Evolutionary conservation across 768 basidiomycete genomes (phyloP), one percentile per base, ranked within the genome.

Genomic region (Boletus pseudo-olivaceus): DNA sequence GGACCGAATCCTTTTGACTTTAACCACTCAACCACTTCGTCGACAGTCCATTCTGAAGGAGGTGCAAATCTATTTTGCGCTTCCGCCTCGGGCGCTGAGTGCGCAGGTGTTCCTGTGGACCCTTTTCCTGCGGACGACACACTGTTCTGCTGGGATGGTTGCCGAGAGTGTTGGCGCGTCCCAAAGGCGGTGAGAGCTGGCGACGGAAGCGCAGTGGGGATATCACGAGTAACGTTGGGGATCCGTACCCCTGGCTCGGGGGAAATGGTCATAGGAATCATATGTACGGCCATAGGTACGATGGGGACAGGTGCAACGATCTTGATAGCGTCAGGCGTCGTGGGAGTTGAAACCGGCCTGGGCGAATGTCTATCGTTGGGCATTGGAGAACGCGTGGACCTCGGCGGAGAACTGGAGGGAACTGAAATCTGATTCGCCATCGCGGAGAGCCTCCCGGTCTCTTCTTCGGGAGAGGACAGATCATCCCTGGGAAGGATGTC

Each of bases 11-110:
- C 90, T 73, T 88, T 92, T 33, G 72, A 73, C 65, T 81, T 84
- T 27, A 93, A 73, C 97, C 97, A 99, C 0, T 87, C 87, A 1
- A 93, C 77, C 7, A 99, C 97, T 38, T 98, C 87, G 0, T 90
- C 88, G 0, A 98, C 83, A 1, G 73, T 77, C 97, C 97, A 99
- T 51, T 90, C 87, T 0, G 79, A 78, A 1, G 90, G 81, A 60
- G 80, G 76, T 1, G 65, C 65, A 30, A 71, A 72, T 49, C 74
- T 77, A 47, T 60, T 70, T n/a, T 46, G 53, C 3, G 34, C 38
- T 5, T 62, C 67, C 10, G 52, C 33, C 57, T 65, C 63, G 49
- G 67, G 52, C 40, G 62, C 33, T 1, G 55, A 51, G 34, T 60
- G 59, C 27, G 54, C 65, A 49, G 55, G 65, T 33, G 30, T 32